phyloP scores from a whole-genome alignment of 345 rosid genomes.

The Anacardium occidentale region DNA sequence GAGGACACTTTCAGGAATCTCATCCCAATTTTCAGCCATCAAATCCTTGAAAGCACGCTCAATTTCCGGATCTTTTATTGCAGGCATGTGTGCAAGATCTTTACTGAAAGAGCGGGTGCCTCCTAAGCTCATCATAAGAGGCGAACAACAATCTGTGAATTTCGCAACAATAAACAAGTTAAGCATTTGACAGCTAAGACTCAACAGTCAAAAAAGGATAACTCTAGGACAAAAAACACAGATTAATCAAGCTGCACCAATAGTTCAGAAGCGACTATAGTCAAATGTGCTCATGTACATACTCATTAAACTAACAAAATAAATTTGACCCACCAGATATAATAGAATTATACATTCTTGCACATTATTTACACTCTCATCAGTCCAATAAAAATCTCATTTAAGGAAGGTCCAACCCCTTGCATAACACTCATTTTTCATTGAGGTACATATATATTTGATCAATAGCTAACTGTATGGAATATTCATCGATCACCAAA shows the following conservation, averaged over 20 bases:
- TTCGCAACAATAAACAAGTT: constrained; percentile 9
- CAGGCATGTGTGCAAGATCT: constrained; percentile 68
- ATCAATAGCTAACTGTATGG: background rate
- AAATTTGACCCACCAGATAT: background rate
- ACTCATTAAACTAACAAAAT: background rate
- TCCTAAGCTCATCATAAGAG: constrained; percentile 45
- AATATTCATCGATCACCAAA: background rate
- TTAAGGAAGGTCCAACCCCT: too few species aligned
- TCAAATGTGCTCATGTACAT: background rate
- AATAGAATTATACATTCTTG: background rate
- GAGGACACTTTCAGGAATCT: constrained; percentile 51
- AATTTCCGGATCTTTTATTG: constrained; percentile 54
- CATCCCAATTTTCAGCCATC: constrained; percentile 84
- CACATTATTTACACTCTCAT: background rate
- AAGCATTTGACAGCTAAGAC: constrained; percentile 6
- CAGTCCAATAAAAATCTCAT: too few species aligned
- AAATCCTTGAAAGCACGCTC: constrained; percentile 65
- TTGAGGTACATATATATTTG: too few species aligned
- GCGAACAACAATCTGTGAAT: constrained; percentile 41
- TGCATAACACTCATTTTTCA: too few species aligned
- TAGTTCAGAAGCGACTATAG: background rate
- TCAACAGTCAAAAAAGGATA: background rate
- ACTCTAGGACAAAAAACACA: background rate
- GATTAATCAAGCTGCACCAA: background rate
- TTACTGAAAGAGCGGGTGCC: constrained; percentile 52